Percentiles rank a stretch among this genome's conserved stretches.
phyloP scores from a whole-genome alignment of 331 rosid genomes.

The Cydonia oblonga region DNA sequence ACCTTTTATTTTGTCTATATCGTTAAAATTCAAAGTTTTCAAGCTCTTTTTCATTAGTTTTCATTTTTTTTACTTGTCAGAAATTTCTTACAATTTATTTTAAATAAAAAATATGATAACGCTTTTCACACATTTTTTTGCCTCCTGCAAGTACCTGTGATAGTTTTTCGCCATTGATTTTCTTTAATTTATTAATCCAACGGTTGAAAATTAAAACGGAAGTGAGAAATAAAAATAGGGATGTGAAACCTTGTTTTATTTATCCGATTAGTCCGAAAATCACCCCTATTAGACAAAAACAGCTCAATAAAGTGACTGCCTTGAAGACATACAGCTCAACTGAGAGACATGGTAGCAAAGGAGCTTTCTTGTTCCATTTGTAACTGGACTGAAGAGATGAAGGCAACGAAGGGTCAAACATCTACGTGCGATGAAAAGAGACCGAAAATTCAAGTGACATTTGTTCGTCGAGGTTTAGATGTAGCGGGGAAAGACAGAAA shows the following conservation, averaged over 20 bases:
- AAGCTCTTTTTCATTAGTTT: no score
- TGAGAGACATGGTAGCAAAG: not conserved
- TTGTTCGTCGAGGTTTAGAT: not conserved
- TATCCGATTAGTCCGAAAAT: not conserved
- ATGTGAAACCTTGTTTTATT: no score
- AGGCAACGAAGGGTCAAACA: not conserved
- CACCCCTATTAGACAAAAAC: not conserved
- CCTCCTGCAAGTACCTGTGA: no score
- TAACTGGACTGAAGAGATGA: not conserved
- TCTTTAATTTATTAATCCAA: no score
- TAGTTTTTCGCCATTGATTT: no score
- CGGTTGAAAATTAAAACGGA: rapidly evolving
- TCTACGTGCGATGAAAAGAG: not conserved
- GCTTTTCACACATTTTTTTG: no score
- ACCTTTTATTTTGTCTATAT: no score
- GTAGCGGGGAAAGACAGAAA: not conserved
- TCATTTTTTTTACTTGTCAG: no score
- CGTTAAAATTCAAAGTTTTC: no score
- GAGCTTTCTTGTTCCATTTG: not conserved
- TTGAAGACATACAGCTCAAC: not conserved
- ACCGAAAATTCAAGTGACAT: not conserved
- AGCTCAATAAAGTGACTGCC: not conserved
- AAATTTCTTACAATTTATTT: no score
- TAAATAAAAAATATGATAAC: no score
- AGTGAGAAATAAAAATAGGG: no score